A percentile compares a stretch with the other conserved stretches of the same genome.
These are phyloP conservation scores for Pontederia crassipes DNA, from an alignment of 176 grass and related monocot species.

Conservation along the genomic window DNA sequence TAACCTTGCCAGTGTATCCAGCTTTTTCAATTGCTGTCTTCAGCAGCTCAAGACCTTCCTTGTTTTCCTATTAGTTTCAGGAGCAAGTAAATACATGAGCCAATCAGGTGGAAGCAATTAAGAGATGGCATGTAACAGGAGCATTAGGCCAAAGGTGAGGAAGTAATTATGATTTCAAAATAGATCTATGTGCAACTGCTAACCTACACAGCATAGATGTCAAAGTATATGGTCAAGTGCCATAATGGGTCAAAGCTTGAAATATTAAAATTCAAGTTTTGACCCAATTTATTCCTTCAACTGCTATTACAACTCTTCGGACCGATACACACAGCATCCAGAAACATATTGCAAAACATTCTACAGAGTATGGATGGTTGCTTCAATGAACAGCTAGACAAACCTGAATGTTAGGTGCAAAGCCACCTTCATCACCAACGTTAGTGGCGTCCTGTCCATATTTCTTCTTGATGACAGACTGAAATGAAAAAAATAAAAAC, in stretches of 20 bases:
- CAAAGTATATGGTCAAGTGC: no score
- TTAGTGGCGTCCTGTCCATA: constrained; percentile 96
- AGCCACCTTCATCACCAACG: constrained; percentile 94
- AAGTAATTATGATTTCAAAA: no score
- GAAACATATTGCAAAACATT: no score
- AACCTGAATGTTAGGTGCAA: constrained; percentile 97
- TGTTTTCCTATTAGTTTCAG: constrained; percentile 61
- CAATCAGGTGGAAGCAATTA: background rate
- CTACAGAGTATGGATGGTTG: background rate
- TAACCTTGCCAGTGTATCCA: constrained; percentile 86
- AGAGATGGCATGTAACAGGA: background rate
- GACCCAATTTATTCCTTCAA: no score
- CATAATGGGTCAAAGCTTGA: no score
- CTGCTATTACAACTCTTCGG: no score
- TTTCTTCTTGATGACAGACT: constrained; percentile 94
- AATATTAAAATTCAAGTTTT: no score
- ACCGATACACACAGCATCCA: no score
- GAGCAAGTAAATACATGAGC: background rate
- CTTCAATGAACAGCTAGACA: background rate
- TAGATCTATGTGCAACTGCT: no score
- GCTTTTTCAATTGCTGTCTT: constrained; percentile 89
- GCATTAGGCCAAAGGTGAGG: no score
- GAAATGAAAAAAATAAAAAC: background rate
- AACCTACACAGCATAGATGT: no score
- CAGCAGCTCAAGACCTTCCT: constrained; percentile 87